Base-by-base conservation (phyloP, 805 yeast genomes). In the Saccharomycopsis schoenii region DNA sequence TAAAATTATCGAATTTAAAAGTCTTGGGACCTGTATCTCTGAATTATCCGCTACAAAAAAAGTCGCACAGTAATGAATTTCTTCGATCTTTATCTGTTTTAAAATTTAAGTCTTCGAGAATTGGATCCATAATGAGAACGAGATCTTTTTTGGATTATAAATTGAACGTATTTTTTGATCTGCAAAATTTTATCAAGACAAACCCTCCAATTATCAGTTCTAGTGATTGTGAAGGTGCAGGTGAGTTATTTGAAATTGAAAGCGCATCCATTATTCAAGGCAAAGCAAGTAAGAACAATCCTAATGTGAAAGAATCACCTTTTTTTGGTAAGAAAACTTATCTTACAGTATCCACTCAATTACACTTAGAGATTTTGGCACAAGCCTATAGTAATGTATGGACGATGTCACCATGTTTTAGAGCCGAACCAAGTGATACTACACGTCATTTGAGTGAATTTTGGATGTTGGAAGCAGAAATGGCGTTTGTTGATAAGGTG, bases 221-320 rank as follows among this genome's bases (percentile, higher is more conserved):
- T 11, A 83, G 96, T 1, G 99, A 94, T 71, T 93, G 98, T 70
- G 99, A 94, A 74, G 98, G 99, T 17, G 97, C 96, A 2, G 98
- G 98, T 4, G 98, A 94, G 69, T 81, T 88, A 64, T 94, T 94
- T 66, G 74, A 73, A 55, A 73, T 92, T 11, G 78, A 76, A 54
- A 73, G 77, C 1, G 76, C 73, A 56, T 65, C 80, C 1, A 69
- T 68, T 4, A 65, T 72, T 21, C 64, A 70, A 36, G 37, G 37
- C 8, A 34, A 60, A 62, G 14, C 54, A 12, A 1, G 63, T 61
- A 55, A 58, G n/a, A 61, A 61, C 64, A 67, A 57, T 60, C 73
- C 62, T 39, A 21, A 10, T 37, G 52, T 29, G 6, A 42, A 62
- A 6, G 15, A 10, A 47, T 47, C 52, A 24, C 67, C 69, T 42